A percentile compares a stretch with the other conserved stretches of the same genome.
Evolutionary conservation across 345 rosid species (phyloP).

Genomic region (Corymbia maculata): DNA sequence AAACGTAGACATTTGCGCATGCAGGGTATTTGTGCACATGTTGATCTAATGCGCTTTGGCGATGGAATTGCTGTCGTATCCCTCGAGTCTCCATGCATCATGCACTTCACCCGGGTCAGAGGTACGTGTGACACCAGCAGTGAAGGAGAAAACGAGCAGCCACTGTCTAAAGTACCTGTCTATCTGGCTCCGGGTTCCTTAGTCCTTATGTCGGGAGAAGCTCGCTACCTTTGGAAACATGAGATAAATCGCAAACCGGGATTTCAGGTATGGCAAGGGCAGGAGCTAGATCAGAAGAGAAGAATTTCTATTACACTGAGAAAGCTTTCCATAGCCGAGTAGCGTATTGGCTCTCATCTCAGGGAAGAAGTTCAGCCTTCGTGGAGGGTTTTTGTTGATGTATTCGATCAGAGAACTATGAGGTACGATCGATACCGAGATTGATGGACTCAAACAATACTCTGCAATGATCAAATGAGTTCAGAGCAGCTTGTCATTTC

Average conservation of each 20-base stretch:
- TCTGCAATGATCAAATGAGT: not conserved
- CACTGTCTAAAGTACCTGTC: conserved; percentile 27
- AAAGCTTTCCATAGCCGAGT: conserved; percentile 37
- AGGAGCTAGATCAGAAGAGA: conserved; percentile 51
- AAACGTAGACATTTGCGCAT: not conserved
- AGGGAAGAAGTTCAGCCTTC: not conserved
- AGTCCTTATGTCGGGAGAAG: conserved; percentile 72
- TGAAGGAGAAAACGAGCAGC: not conserved
- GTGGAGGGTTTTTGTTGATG: not conserved
- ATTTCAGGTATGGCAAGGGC: conserved; percentile 71
- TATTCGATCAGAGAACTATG: not conserved
- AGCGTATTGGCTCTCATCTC: not conserved
- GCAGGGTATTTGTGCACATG: conserved; percentile 93
- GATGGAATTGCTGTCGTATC: conserved; percentile 88
- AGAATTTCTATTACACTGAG: conserved; percentile 78
- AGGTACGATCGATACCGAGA: not conserved
- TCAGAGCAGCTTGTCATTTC: not conserved
- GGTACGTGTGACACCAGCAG: not conserved
- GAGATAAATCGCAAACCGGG: conserved; percentile 85
- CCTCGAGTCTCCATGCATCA: conserved; percentile 73
- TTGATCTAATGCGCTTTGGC: conserved; percentile 83
- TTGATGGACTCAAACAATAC: not conserved
- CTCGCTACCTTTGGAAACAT: conserved; percentile 85
- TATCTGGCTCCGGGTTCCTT: conserved; percentile 68
- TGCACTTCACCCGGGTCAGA: conserved; percentile 45